phyloP scores from a whole-genome alignment of 164 flowering plant species.

The Hamamelis virginiana region DNA sequence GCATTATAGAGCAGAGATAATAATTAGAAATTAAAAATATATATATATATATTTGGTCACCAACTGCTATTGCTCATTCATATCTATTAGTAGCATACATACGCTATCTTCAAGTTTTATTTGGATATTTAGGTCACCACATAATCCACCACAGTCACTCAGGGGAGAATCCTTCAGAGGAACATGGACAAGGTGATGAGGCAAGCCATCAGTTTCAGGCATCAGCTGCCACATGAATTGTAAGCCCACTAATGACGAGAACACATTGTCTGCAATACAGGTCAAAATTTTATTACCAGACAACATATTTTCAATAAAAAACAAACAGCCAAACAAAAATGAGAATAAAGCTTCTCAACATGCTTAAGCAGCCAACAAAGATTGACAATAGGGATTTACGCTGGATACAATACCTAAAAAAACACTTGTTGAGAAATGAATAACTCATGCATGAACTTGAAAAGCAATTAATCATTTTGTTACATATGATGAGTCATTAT shows the following conservation, averaged over 20 bases:
- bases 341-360: neutral
- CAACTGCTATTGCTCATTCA: constrained; percentile 1
- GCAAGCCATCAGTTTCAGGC: constrained; percentile 55
- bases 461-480: neutral
- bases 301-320: neutral
- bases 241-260: constrained; percentile 89
- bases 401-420: too few relatives aligned
- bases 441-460: neutral
- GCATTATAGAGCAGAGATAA: constrained; percentile 25
- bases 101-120: constrained; percentile 81
- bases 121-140: constrained; percentile 79
- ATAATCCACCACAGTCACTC: constrained; percentile 86
- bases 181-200: constrained; percentile 83
- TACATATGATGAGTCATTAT: neutral
- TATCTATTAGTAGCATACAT: constrained; percentile 25
- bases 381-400: too few relatives aligned
- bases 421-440: neutral
- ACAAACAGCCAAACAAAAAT: neutral
- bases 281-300: neutral
- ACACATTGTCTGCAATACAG: constrained; percentile 73
- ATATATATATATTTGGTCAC: neutral
- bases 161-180: constrained; percentile 91
- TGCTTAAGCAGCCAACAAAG: too few relatives aligned
- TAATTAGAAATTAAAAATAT: neutral
- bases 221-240: constrained; percentile 77